A percentile compares a stretch with the other conserved stretches of the same genome.
phyloP scores from a whole-genome alignment of 805 yeast species.

The Suhomyces canberraensis region DNA sequence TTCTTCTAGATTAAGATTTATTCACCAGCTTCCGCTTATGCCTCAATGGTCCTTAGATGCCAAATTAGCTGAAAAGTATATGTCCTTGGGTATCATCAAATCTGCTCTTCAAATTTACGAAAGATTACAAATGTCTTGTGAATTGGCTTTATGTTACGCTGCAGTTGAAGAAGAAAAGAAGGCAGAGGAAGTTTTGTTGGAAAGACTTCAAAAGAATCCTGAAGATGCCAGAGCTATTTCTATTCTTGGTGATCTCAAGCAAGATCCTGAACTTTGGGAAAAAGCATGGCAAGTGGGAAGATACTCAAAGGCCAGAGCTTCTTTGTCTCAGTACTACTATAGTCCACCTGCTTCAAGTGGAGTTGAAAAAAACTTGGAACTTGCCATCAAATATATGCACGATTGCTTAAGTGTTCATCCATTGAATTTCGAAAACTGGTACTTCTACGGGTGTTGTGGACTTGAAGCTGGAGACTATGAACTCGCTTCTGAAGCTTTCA shows the following conservation, averaged over 20 bases:
- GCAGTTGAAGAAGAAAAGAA: slow-evolving; percentile 70
- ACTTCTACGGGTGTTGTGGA: slow-evolving; percentile 87
- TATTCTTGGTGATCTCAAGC: slow-evolving; percentile 79
- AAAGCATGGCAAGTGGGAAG: slow-evolving; percentile 84
- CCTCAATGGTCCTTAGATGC: slow-evolving; percentile 87
- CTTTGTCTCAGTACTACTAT: slow-evolving; percentile 72
- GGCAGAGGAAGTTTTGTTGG: slow-evolving; percentile 59
- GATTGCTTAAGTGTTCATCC: slow-evolving; percentile 77
- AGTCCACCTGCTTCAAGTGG: slow-evolving; percentile 59
- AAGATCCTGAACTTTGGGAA: slow-evolving; percentile 74
- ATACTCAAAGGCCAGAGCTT: slow-evolving; percentile 81
- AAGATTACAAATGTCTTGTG: slow-evolving; percentile 69
- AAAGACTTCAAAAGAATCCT: slow-evolving; percentile 55
- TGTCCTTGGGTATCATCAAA: slow-evolving; percentile 78
- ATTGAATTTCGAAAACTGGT: slow-evolving; percentile 79
- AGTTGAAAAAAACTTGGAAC: slow-evolving; percentile 44
- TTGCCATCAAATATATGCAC: slow-evolving; percentile 63
- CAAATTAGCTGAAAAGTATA: slow-evolving; percentile 77
- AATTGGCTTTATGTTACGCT: slow-evolving; percentile 87
- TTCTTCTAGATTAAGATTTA: slow-evolving; percentile 57
- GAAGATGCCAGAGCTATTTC: slow-evolving; percentile 81
- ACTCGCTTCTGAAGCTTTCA: slow-evolving; percentile 86
- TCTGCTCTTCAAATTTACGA: slow-evolving; percentile 89
- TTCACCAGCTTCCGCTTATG: slow-evolving; percentile 71
- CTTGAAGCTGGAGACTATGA: slow-evolving; percentile 68